These are phyloP conservation scores for Dioscorea zingiberensis DNA, from an alignment of 106 monocot genomes.

Conservation along the genomic window DNA sequence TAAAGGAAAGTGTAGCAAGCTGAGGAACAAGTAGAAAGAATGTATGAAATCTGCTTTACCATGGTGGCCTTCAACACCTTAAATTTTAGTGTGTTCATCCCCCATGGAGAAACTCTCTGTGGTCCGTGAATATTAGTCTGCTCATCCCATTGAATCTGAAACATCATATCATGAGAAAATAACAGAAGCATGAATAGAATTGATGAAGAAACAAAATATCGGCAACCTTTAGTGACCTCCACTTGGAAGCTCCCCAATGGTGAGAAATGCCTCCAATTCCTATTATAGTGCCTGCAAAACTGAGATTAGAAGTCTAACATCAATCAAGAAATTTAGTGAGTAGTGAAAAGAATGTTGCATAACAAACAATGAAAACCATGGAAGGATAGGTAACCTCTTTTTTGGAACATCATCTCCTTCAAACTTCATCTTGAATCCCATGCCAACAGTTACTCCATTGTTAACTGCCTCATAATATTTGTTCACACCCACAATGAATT, in stretches of 20 bases:
- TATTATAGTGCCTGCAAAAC: slow-evolving; percentile 40
- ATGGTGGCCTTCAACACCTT: too few relatives aligned
- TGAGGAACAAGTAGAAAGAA: too few relatives aligned
- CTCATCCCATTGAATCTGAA: slow-evolving; percentile 68
- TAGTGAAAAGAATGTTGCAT: too few relatives aligned
- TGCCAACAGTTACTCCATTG: slow-evolving; percentile 27
- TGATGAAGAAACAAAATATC: background rate
- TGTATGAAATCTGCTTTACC: too few relatives aligned
- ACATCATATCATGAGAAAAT: too few relatives aligned
- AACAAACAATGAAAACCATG: too few relatives aligned
- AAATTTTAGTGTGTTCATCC: too few relatives aligned
- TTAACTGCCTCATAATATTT: too few relatives aligned
- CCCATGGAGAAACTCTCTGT: slow-evolving; percentile 57
- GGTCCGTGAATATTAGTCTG: slow-evolving; percentile 29
- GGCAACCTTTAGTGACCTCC: slow-evolving; percentile 46
- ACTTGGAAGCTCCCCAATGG: slow-evolving; percentile 47
- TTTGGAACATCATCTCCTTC: slow-evolving; percentile 62
- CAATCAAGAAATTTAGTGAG: background rate
- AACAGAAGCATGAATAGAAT: background rate
- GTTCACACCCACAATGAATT: too few relatives aligned
- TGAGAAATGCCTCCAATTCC: too few relatives aligned
- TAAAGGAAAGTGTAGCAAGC: too few relatives aligned
- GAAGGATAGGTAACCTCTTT: slow-evolving; percentile 20
- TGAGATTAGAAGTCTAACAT: background rate
- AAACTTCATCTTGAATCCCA: slow-evolving; percentile 60